Percentiles rank a stretch among this genome's conserved stretches.
phyloP scores from a whole-genome alignment of 352 stramenopile species.

The Globisporangium orthogonon region DNA sequence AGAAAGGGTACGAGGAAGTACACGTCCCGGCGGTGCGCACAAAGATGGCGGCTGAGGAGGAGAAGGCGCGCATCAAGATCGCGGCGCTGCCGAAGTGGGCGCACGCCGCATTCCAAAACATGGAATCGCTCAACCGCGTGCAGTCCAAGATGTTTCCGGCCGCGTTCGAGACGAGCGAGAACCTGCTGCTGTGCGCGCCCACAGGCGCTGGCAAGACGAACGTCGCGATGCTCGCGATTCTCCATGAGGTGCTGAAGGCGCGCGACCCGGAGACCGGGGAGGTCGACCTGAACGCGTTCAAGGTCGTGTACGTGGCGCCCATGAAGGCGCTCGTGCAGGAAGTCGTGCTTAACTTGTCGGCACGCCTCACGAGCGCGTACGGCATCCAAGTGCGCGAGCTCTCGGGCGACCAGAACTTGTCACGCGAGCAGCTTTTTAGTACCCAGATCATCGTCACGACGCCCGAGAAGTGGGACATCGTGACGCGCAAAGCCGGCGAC shows the following conservation, averaged over 20 bases:
- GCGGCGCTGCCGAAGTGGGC: constrained; percentile 93
- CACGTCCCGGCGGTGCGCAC: constrained; percentile 96
- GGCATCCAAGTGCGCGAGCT: constrained; percentile 96
- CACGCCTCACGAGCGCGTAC: constrained; percentile 90
- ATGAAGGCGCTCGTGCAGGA: constrained; percentile 99
- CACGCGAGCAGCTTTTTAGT: constrained; percentile 95
- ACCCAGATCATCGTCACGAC: constrained; percentile 99
- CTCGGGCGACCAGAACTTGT: constrained; percentile 97
- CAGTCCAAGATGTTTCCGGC: constrained; percentile 96
- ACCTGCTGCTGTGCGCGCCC: constrained; percentile 98
- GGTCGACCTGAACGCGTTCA: constrained; percentile 96
- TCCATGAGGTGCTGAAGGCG: constrained; percentile 97
- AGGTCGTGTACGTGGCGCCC: constrained; percentile 99
- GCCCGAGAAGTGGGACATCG: constrained; percentile 99
- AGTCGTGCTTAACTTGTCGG: constrained; percentile 96
- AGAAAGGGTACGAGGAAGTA: constrained; percentile 98
- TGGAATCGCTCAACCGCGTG: constrained; percentile 98
- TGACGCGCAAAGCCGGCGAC: constrained; percentile 98
- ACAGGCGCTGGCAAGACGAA: constrained; percentile 99
- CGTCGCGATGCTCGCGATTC: constrained; percentile 97
- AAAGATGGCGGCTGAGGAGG: constrained; percentile 62
- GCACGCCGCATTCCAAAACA: constrained; percentile 93
- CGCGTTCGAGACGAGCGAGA: constrained; percentile 92
- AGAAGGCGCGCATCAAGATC: constrained; percentile 86
- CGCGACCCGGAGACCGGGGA: constrained; percentile 65